These are phyloP conservation scores for Mycena vitilis DNA, from an alignment of 768 basidiomycete species.

Conservation along the genomic window DNA sequence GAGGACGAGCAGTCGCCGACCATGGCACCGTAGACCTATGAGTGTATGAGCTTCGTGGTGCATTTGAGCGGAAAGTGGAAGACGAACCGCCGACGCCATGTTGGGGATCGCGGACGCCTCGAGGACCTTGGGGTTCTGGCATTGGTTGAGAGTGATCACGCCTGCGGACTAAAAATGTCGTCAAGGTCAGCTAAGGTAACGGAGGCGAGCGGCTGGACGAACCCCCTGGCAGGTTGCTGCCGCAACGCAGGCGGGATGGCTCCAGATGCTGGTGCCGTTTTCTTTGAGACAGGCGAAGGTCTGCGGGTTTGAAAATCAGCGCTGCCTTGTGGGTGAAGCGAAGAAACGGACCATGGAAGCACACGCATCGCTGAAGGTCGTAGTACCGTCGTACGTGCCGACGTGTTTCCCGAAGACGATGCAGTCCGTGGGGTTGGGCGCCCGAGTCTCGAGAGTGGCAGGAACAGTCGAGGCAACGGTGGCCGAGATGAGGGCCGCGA, in stretches of 20 bases:
- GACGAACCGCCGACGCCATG: background rate
- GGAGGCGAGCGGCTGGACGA: background rate
- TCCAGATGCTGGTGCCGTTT: slow-evolving; percentile 30
- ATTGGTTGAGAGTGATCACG: slow-evolving; percentile 29
- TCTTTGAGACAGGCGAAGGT: background rate
- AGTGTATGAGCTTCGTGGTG: no score
- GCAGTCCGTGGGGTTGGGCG: no score
- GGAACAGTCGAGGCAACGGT: no score
- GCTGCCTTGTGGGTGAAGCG: no score
- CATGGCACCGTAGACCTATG: slow-evolving; percentile 34
- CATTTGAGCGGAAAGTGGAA: no score
- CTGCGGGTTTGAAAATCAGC: no score
- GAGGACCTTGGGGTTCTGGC: slow-evolving; percentile 28
- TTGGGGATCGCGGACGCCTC: slow-evolving; percentile 20
- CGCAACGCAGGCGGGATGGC: slow-evolving; percentile 20
- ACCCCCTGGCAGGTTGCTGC: slow-evolving; percentile 32
- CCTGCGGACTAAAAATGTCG: background rate
- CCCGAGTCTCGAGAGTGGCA: no score
- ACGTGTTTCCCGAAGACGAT: no score
- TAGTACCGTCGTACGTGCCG: no score
- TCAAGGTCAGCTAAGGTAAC: background rate
- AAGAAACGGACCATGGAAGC: no score
- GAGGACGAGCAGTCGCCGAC: slow-evolving; percentile 33
- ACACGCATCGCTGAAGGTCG: no score
- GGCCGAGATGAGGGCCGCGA: no score